Percentiles rank a stretch among this genome's conserved stretches.
Evolutionary conservation across 257 asterid genomes (phyloP).

Genomic region (Eucommia ulmoides): DNA sequence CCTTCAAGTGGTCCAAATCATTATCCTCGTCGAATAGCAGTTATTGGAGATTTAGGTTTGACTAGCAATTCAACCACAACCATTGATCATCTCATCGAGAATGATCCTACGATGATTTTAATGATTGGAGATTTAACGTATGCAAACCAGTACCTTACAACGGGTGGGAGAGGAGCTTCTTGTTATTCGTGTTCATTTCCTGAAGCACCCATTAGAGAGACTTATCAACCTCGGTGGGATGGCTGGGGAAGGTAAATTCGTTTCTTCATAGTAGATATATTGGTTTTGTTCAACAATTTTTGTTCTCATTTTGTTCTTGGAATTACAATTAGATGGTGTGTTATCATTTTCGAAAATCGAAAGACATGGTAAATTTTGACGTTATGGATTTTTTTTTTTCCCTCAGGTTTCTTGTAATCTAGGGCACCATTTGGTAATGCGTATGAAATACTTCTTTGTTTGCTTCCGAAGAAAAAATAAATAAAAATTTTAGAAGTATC

Average conservation of each 20-base stretch:
- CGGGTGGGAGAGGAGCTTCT: constrained; percentile 69
- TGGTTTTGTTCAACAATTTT: no score
- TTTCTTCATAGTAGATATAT: no score
- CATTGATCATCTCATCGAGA: constrained; percentile 48
- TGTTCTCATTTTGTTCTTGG: no score
- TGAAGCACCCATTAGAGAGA: constrained; percentile 64
- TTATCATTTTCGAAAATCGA: no score
- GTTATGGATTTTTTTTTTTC: no score
- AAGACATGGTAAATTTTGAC: no score
- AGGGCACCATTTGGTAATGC: no score
- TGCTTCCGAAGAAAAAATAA: no score
- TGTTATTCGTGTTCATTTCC: constrained; percentile 67
- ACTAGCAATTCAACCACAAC: constrained; percentile 72
- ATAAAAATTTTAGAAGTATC: no score
- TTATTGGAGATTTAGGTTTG: constrained; percentile 78
- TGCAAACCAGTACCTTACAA: constrained; percentile 73
- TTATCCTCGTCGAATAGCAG: constrained; percentile 57
- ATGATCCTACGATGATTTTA: constrained; percentile 54
- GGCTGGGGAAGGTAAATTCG: constrained; percentile 72
- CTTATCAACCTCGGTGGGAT: constrained; percentile 90
- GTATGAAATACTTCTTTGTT: no score
- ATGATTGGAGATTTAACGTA: constrained; percentile 69
- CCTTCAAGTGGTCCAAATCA: constrained; percentile 44
- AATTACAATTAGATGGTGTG: no score
- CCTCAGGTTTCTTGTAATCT: no score